phyloP scores from a whole-genome alignment of 306 rosid species.

The Vigna hirtella region DNA sequence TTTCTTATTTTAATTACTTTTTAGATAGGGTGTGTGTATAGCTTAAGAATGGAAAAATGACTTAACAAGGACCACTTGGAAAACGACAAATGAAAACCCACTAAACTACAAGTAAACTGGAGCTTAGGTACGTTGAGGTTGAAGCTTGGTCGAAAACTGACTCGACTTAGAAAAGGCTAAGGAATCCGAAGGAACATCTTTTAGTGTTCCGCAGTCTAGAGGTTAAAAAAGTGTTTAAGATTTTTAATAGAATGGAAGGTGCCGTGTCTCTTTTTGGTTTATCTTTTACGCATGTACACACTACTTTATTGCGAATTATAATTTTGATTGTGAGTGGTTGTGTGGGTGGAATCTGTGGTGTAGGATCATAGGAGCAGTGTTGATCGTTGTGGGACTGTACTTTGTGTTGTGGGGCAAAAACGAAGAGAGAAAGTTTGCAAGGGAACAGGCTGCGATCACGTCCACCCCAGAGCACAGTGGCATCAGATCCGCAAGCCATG shows the following conservation, averaged over 20 bases:
- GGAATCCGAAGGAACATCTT: conserved; percentile 36
- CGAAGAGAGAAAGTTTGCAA: conserved; percentile 80
- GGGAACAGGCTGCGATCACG: conserved; percentile 55
- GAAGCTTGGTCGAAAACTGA: conserved; percentile 35
- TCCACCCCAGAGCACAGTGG: conserved; percentile 62
- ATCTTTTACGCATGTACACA: not conserved
- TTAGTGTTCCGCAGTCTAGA: conserved; percentile 39
- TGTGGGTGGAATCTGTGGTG: conserved; percentile 36
- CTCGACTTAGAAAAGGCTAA: conserved; percentile 38
- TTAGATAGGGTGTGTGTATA: not conserved
- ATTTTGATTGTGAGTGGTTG: too few relatives aligned
- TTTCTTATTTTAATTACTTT: too few relatives aligned
- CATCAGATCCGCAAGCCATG: conserved; percentile 60
- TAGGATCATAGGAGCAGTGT: conserved; percentile 92
- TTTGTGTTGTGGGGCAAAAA: conserved; percentile 92
- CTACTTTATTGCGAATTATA: not conserved
- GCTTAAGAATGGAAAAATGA: not conserved
- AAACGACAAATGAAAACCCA: conserved; percentile 43
- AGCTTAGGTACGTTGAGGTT: conserved; percentile 11
- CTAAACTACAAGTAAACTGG: conserved; percentile 38
- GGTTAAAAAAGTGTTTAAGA: conserved; percentile 21
- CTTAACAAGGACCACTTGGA: not conserved
- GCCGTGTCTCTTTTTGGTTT: not conserved
- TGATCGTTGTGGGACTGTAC: conserved; percentile 85
- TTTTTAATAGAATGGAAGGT: not conserved